Evolutionary conservation across 495 filamentous ascomycete species (phyloP).

Genomic region (Rhypophila decipiens): DNA sequence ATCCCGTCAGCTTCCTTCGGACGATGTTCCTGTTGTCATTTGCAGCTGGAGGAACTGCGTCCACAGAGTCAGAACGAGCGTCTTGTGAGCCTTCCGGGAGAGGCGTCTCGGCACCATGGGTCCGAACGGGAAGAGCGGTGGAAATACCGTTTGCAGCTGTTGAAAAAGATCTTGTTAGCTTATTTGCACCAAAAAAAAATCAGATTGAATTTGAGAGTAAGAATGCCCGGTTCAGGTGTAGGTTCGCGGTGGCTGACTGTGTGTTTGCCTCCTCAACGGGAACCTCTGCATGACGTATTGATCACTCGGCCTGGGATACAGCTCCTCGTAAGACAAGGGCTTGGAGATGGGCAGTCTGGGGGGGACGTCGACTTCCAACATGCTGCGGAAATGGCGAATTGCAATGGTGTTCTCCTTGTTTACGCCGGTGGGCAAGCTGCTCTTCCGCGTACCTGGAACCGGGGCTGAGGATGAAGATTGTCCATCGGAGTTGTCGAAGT

Average conservation of each 20-base stretch:
- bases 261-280: conserved; percentile 5
- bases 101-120: conserved; percentile 43
- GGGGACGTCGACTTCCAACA: conserved; percentile 42
- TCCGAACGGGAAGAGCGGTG: conserved; percentile 21
- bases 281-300: conserved; percentile 3
- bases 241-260: conserved; percentile 32
- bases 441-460: conserved; percentile 22
- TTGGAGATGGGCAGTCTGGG: conserved; percentile 39
- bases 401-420: conserved; percentile 25
- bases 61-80: conserved; percentile 74
- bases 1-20: conserved; percentile 94
- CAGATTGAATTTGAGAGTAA: too few species aligned
- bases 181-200: too few species aligned
- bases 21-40: conserved; percentile 96
- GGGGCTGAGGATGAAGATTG: conserved; percentile 14
- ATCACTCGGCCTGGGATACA: conserved; percentile 28
- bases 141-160: conserved; percentile 46
- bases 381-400: conserved; percentile 40
- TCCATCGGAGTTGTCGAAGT: conserved; percentile 16
- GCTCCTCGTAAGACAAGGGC: conserved; percentile 42
- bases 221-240: not conserved
- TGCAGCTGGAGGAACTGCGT: conserved; percentile 62
- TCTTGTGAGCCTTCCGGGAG: conserved; percentile 41
- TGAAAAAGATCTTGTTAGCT: conserved; percentile 22
- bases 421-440: conserved; percentile 24